Evolutionary conservation across 148 eudicot genomes (phyloP), one percentile per base, ranked within the genome.

Genomic region (Vaccinium darrowii): DNA sequence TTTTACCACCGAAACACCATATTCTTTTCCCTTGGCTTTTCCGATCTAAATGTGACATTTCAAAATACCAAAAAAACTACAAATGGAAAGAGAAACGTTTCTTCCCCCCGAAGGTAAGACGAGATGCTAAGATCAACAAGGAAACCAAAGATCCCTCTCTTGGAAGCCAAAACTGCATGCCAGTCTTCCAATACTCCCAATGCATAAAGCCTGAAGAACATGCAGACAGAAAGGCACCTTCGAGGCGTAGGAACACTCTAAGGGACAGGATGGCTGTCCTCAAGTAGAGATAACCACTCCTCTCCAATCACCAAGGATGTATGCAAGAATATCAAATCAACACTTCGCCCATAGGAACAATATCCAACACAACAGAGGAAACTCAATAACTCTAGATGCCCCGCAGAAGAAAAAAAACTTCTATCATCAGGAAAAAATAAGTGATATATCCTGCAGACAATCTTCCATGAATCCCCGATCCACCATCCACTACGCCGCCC

Each of bases 291-390:
- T 76, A 49, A 43, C 54, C 54, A 76, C 54, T 76, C 54, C 54
- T 47, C 79, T 76, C 54, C 79, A 76, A 47, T 27, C 54, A 43
- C 79, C 79, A 39, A 74, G n/a, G 49, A 74, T 74, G 9, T n/a
- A 39, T 39, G 51, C 39, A 69, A 69, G 74, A 69, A n/a, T 13
- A 69, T 27, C 74, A 69, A 25, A 69, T 69, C 12, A 69, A 25
- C 39, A 3, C 39, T 69, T 25, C 13, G 39, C 39, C 74, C 13
- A 25, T 13, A 69, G 71, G 71, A 63, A 69, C 39, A 69, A 69
- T 13, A 69, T 30, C 74, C 74, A 69, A 69, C 43, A 30, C 8
- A 30, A 0, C 7, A 16, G 18, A 69, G 39, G 74, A 12, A 27
- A 69, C 72, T n/a, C 72, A 27, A 27, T 69, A 69, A 65, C 72